Base-by-base conservation (phyloP, 225 moss, liverwort and hornwort genomes). In the Physcomitrellopsis africana region DNA sequence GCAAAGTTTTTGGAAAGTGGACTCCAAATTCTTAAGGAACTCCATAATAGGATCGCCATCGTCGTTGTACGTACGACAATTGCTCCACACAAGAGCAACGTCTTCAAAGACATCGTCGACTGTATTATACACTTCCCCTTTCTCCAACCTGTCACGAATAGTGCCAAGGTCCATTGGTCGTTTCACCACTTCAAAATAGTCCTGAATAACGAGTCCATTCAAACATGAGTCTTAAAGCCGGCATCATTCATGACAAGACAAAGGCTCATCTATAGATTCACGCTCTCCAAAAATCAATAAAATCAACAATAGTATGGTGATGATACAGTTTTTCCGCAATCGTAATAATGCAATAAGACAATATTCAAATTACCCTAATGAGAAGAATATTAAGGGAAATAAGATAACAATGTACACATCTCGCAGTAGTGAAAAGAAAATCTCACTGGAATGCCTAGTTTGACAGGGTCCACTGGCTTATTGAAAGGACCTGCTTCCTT, bases 1-100 rank as follows among this genome's bases (percentile, higher is more conserved):
- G 78, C 97, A 97, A 69, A 90, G 90, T 60, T 89, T 93, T 72
- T 83, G 83, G 77, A 97, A 94, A 54, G 83, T 79, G 24, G 86
- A 87, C 86, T 94, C 93, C 72, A 91, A 86, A 58, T 91, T 86
- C 60, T 81, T 83, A 77, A 94, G 81, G 10, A 94, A 74, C 54
- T 80, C 90, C 91, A 94, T 81, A n/a, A 97, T 91, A 52, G 94
- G 97, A 81, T 97, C 97, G 62, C 92, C 92, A 14, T 94, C 90
- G 46, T 94, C 90, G 65, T 97, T 94, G 69, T 94, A 97, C 74
- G 66, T 77, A 9, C 97, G 87, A 76, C 97, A 97, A 80, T 97
- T 97, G 76, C 86, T 93, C 97, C 94, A 97, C 8, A 97, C 90
- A 63, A 94, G 91, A 52, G 89, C 90, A 74, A 97, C 90, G 82